Conservation (phyloP, 129 eudicot genomes). For the Rutidosis leptorrhynchoides region DNA sequence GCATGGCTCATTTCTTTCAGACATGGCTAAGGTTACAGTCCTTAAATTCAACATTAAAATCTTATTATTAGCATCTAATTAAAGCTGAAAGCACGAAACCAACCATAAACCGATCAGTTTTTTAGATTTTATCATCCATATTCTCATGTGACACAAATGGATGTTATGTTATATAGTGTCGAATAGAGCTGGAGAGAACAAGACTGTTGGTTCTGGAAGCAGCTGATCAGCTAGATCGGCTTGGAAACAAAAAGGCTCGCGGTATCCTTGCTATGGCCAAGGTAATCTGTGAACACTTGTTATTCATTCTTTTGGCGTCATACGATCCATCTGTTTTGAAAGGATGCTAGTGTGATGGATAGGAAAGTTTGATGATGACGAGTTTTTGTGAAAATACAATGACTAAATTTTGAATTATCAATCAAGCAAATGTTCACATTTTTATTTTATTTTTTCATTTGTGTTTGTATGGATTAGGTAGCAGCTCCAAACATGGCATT, state of each 20-base stretch:
- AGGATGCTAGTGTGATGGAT: too few relatives aligned
- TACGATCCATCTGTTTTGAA: too few relatives aligned
- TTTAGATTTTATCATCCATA: neutral
- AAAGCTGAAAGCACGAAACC: too few relatives aligned
- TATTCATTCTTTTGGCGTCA: neutral
- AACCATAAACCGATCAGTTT: too few relatives aligned
- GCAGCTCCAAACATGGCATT: slow-evolving; percentile 92
- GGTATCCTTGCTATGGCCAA: slow-evolving; percentile 97
- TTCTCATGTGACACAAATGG: neutral
- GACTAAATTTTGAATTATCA: too few relatives aligned
- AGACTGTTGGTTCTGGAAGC: slow-evolving; percentile 89
- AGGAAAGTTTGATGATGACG: too few relatives aligned
- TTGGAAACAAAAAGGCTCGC: slow-evolving; percentile 89
- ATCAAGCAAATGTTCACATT: too few relatives aligned
- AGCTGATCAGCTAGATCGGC: slow-evolving; percentile 92
- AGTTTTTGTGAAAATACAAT: too few relatives aligned
- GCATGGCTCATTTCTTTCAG: slow-evolving; percentile 91
- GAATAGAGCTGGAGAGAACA: slow-evolving; percentile 82
- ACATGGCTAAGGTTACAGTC: slow-evolving; percentile 61
- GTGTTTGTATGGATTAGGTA: slow-evolving; percentile 60
- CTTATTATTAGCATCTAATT: too few relatives aligned
- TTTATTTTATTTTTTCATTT: too few relatives aligned
- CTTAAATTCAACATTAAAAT: too few relatives aligned
- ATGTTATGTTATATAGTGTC: slow-evolving; percentile 54
- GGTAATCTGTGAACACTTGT: too few relatives aligned